phyloP scores from a whole-genome alignment of 108 stramenopile species.

The Pelagomonas calceolata region DNA sequence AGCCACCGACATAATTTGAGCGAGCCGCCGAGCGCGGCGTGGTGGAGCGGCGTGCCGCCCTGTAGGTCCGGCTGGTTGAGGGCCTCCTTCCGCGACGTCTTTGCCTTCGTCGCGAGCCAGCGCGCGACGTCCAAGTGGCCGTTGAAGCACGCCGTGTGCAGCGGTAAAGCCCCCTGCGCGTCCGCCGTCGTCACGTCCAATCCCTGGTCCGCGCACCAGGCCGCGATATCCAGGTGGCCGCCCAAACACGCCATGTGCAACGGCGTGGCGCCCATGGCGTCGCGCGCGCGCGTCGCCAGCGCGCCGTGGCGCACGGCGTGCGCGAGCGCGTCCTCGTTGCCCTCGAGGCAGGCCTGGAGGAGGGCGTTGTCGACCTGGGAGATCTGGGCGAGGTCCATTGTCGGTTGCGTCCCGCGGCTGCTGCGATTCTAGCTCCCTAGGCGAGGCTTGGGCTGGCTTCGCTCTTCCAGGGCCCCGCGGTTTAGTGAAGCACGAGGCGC shows the following conservation, averaged over 20 bases:
- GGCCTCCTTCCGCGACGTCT: neutral
- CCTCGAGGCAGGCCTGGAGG: neutral
- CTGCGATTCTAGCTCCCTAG: too few species aligned
- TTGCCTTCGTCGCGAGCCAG: neutral
- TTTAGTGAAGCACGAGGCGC: too few species aligned
- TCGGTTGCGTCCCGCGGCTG: too few species aligned
- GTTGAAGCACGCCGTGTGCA: neutral
- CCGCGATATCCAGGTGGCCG: neutral
- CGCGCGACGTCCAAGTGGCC: neutral
- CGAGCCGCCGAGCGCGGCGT: slow-evolving; percentile 7
- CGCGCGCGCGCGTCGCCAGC: neutral
- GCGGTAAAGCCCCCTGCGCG: neutral
- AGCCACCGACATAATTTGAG: neutral
- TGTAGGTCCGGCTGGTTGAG: neutral
- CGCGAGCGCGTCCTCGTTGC: neutral
- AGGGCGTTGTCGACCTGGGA: neutral
- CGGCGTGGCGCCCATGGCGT: neutral
- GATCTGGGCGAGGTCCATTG: neutral
- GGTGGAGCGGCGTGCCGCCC: slow-evolving; percentile 15
- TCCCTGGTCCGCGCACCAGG: neutral
- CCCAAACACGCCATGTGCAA: slow-evolving; percentile 9
- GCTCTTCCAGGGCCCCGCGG: too few species aligned
- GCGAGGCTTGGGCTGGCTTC: too few species aligned
- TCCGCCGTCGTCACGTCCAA: neutral
- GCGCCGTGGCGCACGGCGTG: neutral